phyloP scores from a whole-genome alignment of 2,329 filamentous ascomycete genomes.

The Mariannaea elegans region DNA sequence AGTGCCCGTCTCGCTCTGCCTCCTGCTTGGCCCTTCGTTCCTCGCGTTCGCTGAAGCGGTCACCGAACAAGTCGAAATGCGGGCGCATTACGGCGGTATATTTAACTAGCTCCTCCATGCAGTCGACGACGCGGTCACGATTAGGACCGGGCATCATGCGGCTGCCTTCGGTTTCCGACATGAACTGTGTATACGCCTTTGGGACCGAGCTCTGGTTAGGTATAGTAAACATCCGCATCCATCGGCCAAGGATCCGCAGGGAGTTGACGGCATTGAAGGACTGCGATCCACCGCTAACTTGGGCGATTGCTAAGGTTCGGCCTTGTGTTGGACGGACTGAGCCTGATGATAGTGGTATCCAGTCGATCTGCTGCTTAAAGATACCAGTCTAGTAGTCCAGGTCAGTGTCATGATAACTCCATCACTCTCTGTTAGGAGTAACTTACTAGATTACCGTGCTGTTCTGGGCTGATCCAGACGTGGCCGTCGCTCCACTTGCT shows the following conservation, averaged over 20 bases:
- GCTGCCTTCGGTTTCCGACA: slow-evolving; percentile 57
- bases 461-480: slow-evolving; percentile 72
- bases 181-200: slow-evolving; percentile 69
- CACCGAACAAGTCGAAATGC: slow-evolving; percentile 67
- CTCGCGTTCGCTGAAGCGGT: slow-evolving; percentile 69
- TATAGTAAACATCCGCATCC: slow-evolving; percentile 76
- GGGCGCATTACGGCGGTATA: slow-evolving; percentile 72
- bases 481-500: slow-evolving; percentile 73
- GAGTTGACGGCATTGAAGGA: slow-evolving; percentile 74
- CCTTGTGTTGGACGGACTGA: slow-evolving; percentile 73
- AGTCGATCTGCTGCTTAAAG: slow-evolving; percentile 77
- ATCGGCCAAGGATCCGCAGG: slow-evolving; percentile 70
- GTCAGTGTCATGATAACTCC: not conserved
- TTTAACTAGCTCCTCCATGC: slow-evolving; percentile 77
- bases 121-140: slow-evolving; percentile 69
- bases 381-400: slow-evolving; percentile 60
- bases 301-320: slow-evolving; percentile 67
- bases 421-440: not conserved
- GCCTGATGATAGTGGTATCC: slow-evolving; percentile 70
- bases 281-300: slow-evolving; percentile 72
- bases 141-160: slow-evolving; percentile 65
- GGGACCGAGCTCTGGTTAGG: slow-evolving; percentile 73
- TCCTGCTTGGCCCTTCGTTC: slow-evolving; percentile 42
- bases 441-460: slow-evolving; percentile 68
- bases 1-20: not conserved